These are phyloP conservation scores for Coemansia asiatica DNA, from an alignment of 192 early-diverging fungal species.

Conservation along the genomic window DNA sequence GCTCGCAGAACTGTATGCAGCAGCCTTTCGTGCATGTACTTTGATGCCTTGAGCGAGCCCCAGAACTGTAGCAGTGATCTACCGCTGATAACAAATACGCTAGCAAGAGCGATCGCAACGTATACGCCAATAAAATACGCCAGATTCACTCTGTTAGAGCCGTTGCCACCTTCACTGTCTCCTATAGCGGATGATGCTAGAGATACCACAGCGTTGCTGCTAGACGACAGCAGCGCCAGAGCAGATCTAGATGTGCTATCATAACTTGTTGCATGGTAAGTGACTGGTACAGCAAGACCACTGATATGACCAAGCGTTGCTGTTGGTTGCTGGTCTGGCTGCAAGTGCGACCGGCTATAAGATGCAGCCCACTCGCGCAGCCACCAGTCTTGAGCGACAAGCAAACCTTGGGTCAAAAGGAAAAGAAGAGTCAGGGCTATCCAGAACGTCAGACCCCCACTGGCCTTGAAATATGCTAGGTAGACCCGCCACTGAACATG, in stretches of 20 bases:
- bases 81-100: constrained; percentile 26
- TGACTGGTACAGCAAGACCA: neutral
- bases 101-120: constrained; percentile 30
- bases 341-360: constrained; percentile 8
- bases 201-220: neutral
- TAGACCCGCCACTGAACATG: constrained; percentile 77
- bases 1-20: constrained; percentile 61
- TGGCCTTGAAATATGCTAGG: constrained; percentile 67
- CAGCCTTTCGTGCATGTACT: constrained; percentile 36
- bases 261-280: neutral
- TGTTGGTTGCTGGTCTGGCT: neutral
- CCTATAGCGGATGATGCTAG: neutral
- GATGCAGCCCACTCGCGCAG: constrained; percentile 52
- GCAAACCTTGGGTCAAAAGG: constrained; percentile 28
- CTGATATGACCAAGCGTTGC: neutral
- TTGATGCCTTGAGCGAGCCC: constrained; percentile 43
- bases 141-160: constrained; percentile 9
- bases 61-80: constrained; percentile 50
- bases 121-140: constrained; percentile 43
- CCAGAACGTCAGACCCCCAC: constrained; percentile 69
- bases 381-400: constrained; percentile 54
- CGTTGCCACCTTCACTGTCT: neutral
- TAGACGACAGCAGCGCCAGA: neutral
- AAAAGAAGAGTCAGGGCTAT: constrained; percentile 40
- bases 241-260: neutral